Conservation (phyloP, 345 rosid species). For the Aethionema arabicum region DNA sequence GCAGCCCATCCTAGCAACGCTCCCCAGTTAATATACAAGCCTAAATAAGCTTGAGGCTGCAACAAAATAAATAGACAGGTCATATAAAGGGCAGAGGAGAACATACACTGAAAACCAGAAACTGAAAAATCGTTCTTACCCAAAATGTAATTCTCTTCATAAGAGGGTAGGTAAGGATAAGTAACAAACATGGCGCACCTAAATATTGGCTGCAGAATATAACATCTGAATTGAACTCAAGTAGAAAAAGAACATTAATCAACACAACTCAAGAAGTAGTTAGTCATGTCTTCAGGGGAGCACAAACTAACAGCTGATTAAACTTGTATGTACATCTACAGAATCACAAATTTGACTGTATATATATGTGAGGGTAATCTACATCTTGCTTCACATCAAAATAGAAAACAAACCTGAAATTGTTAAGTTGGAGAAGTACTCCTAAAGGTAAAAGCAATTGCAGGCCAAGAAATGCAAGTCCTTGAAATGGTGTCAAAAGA, state of each 20-base stretch:
- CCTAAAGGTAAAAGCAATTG: constrained; percentile 89
- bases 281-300: too few relatives aligned
- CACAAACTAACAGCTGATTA: too few relatives aligned
- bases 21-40: constrained; percentile 93
- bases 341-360: too few relatives aligned
- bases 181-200: constrained; percentile 86
- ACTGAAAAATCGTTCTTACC: constrained; percentile 51
- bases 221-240: constrained; percentile 24
- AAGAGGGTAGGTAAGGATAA: constrained; percentile 88
- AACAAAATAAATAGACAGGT: constrained; percentile 27
- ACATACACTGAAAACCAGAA: neutral
- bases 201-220: constrained; percentile 58
- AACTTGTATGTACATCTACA: too few relatives aligned
- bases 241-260: too few relatives aligned
- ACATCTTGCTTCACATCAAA: neutral
- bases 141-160: constrained; percentile 96
- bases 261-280: too few relatives aligned
- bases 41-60: constrained; percentile 95
- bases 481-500: constrained; percentile 76
- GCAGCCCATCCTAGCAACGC: constrained; percentile 89
- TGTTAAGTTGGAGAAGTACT: constrained; percentile 84
- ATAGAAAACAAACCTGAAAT: constrained; percentile 58
- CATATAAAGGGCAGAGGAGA: constrained; percentile 1
- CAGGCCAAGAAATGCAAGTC: constrained; percentile 74
- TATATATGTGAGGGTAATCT: too few relatives aligned